Conservation (phyloP, 768 basidiomycete genomes). For the Xanthoconium stramineum region DNA sequence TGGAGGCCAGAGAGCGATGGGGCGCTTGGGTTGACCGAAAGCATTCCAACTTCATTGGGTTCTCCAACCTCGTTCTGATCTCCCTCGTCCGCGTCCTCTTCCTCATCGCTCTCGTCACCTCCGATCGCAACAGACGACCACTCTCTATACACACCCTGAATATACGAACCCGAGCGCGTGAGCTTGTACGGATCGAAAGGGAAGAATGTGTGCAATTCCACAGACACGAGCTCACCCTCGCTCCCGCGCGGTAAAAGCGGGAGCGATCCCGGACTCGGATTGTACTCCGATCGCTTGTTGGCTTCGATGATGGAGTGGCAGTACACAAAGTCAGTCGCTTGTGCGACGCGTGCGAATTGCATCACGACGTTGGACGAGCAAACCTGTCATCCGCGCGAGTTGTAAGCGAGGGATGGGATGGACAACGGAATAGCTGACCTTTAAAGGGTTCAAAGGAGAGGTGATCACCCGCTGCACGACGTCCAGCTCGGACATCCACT, state of each 20-base stretch:
- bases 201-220: slow-evolving; percentile 91
- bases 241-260: slow-evolving; percentile 21
- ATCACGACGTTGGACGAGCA: slow-evolving; percentile 88
- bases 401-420: neutral
- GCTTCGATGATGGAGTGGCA: slow-evolving; percentile 89
- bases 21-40: slow-evolving; percentile 4
- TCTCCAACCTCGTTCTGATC: slow-evolving; percentile 17
- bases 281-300: slow-evolving; percentile 70
- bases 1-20: slow-evolving; percentile 10
- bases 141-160: slow-evolving; percentile 83
- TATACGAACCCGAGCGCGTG: slow-evolving; percentile 70
- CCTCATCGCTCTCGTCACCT: slow-evolving; percentile 69
- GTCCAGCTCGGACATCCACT: slow-evolving; percentile 83
- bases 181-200: slow-evolving; percentile 98
- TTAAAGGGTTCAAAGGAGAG: slow-evolving; percentile 85
- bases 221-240: slow-evolving; percentile 40
- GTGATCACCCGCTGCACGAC: slow-evolving; percentile 77
- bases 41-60: neutral
- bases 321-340: slow-evolving; percentile 87
- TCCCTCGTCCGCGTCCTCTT: slow-evolving; percentile 46
- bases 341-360: slow-evolving; percentile 93
- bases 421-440: slow-evolving; percentile 27
- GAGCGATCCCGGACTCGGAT: slow-evolving; percentile 24
- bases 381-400: slow-evolving; percentile 46
- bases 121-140: slow-evolving; percentile 79